Base-by-base conservation (phyloP, 148 eudicot genomes). In the Cornus florida region DNA sequence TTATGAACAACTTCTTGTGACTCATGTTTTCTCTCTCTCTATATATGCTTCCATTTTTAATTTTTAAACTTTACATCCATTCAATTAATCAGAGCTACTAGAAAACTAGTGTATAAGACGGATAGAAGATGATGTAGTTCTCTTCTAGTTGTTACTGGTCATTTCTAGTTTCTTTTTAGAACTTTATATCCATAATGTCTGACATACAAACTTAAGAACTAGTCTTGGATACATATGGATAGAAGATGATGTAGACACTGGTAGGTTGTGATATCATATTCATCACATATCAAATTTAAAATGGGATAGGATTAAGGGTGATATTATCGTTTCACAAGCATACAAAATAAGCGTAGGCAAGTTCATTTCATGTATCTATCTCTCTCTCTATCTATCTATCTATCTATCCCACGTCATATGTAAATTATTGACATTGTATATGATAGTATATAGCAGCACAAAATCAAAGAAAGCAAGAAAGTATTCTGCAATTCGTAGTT, bases 41-140 rank as follows among this genome's bases (percentile, higher is more conserved):
- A 4, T 50, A 10, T 10, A 10, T 50, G 11, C 57, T 50, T 50
- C 13, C 8, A 10, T 50, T 50, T 50, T 12, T 50, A 2, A 8
- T 60, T 20, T 60, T 20, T 60, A 2, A 17, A 60, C 65, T 60
- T 60, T 16, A 60, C 16, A 60, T 60, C 65, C 65, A 60, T 60
- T 20, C 22, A 60, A 19, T 60, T 28, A 28, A 28, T 28, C 28
- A 28, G 14, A 57, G 64, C 19, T 14, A 57, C 64, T 57, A 10
- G 2, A 14, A 14, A 57, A 11, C 53, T 53, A 11, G 19, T 53
- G 59, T 53, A 53, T 4, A 16, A 53, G 59, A 53, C 59, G 59
- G 14, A 39, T 70, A 70, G 50, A 70, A 70, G 73, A 39, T 39
- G 50, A 70, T 70, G 50, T 10, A 70, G 73, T 70, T 70, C 53